Evolutionary conservation across 306 rosid species (phyloP).

Genomic region (Oxytropis ochrocephala): DNA sequence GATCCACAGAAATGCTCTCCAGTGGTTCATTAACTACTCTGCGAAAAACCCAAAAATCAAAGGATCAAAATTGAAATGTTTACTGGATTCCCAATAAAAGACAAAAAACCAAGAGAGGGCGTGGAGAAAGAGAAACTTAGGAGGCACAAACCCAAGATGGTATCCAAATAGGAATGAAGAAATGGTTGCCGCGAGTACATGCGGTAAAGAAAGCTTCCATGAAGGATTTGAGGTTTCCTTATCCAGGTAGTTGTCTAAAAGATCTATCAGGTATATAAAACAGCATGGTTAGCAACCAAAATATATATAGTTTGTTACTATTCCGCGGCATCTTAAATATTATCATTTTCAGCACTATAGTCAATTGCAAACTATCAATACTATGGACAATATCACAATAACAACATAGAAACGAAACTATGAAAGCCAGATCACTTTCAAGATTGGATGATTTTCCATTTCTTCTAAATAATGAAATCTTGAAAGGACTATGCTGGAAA

Average conservation of each 20-base stretch:
- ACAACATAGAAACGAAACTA: background rate
- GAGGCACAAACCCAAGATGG: constrained; percentile 77
- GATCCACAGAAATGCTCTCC: constrained; percentile 84
- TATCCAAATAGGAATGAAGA: constrained; percentile 87
- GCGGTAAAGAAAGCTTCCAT: constrained; percentile 85
- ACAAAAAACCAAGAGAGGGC: constrained; percentile 1
- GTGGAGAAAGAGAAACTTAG: constrained; percentile 16
- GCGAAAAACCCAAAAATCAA: constrained; percentile 23
- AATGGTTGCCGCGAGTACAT: constrained; percentile 71
- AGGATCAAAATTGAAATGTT: background rate
- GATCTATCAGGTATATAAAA: constrained; percentile 41
- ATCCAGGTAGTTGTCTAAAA: constrained; percentile 35
- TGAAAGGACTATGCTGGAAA: background rate
- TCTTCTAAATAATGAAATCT: background rate
- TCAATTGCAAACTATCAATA: constrained; percentile 2
- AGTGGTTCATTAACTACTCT: constrained; percentile 98
- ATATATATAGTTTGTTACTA: background rate
- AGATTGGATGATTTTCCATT: background rate
- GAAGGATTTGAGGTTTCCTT: constrained; percentile 64
- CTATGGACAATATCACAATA: background rate
- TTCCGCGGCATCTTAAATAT: background rate
- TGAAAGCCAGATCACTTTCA: background rate
- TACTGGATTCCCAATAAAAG: constrained; percentile 1
- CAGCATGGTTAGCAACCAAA: constrained; percentile 6
- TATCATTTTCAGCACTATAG: constrained; percentile 9